Percentiles rank a stretch among this genome's conserved stretches.
Evolutionary conservation across 1,284 basidiomycete genomes (phyloP).

Genomic region (Tilletia walkeri): DNA sequence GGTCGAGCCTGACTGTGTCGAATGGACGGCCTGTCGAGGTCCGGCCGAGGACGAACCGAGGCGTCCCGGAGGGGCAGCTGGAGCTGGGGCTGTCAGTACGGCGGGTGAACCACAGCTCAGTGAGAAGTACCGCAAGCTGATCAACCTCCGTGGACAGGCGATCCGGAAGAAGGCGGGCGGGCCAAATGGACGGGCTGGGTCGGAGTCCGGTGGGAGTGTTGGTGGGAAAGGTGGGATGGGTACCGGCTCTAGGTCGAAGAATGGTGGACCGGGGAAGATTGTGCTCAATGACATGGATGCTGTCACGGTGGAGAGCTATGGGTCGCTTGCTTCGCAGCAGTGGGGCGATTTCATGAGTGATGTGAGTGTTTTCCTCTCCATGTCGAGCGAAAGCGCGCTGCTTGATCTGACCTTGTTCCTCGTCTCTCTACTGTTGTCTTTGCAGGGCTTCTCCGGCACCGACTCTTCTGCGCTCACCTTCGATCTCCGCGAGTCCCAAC

Average conservation of each 20-base stretch:
- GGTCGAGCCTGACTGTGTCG: constrained; percentile 26
- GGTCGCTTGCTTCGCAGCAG: constrained; percentile 39
- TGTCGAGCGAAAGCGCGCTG: background rate
- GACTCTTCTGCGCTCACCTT: constrained; percentile 48
- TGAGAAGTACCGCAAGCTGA: constrained; percentile 47
- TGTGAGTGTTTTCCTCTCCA: background rate
- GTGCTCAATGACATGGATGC: constrained; percentile 22
- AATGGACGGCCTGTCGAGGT: constrained; percentile 39
- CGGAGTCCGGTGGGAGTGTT: background rate
- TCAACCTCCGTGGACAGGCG: constrained; percentile 38
- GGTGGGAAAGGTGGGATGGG: background rate
- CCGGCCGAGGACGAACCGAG: constrained; percentile 18
- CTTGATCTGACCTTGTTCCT: too few relatives aligned
- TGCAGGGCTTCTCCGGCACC: constrained; percentile 43
- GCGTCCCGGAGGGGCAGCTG: constrained; percentile 22
- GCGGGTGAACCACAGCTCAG: constrained; percentile 40
- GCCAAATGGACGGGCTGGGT: background rate
- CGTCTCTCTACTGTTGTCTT: background rate
- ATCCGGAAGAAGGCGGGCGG: constrained; percentile 12
- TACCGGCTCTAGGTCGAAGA: background rate
- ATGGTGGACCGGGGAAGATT: background rate
- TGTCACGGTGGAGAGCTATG: constrained; percentile 30
- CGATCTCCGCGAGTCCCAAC: constrained; percentile 47
- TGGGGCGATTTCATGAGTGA: constrained; percentile 48
- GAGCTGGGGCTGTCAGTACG: too few relatives aligned